Evolutionary conservation across 1,284 basidiomycete genomes (phyloP).

Genomic region (Cutaneotrichosporon sp.): DNA sequence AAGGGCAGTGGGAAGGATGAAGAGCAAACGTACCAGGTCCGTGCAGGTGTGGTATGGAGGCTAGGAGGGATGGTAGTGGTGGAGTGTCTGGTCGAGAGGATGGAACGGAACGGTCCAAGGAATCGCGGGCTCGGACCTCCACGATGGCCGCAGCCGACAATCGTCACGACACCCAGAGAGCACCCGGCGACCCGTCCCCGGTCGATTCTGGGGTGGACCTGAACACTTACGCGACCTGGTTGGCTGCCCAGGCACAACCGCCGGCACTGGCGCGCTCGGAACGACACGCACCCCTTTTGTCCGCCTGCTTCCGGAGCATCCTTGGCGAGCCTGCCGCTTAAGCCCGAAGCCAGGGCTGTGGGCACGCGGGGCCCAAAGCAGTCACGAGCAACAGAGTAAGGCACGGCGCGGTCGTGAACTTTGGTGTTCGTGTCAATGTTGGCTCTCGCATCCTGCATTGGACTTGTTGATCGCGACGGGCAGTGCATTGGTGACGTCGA

Average conservation of each 20-base stretch:
- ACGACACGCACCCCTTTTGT: background rate
- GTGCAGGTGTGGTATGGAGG: background rate
- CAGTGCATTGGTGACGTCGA: no score
- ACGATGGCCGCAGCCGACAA: no score
- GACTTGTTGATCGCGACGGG: no score
- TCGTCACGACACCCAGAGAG: no score
- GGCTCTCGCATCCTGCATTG: no score
- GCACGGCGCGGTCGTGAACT: background rate
- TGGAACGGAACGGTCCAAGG: background rate
- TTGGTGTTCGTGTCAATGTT: no score
- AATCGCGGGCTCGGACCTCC: no score
- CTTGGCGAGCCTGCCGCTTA: background rate
- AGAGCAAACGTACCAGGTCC: background rate
- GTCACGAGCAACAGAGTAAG: background rate
- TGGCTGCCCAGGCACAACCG: background rate
- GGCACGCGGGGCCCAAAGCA: constrained; percentile 3
- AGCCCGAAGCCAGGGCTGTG: background rate
- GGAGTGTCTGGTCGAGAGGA: background rate
- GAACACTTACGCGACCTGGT: background rate
- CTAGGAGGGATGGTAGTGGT: background rate
- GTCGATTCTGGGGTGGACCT: no score
- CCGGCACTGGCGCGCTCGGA: background rate
- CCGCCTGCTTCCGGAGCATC: background rate
- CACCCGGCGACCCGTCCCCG: no score
- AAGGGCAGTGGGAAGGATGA: no score